Conservation (phyloP, 371 early-diverging fungal genomes). For the Funneliformis caledonium region DNA sequence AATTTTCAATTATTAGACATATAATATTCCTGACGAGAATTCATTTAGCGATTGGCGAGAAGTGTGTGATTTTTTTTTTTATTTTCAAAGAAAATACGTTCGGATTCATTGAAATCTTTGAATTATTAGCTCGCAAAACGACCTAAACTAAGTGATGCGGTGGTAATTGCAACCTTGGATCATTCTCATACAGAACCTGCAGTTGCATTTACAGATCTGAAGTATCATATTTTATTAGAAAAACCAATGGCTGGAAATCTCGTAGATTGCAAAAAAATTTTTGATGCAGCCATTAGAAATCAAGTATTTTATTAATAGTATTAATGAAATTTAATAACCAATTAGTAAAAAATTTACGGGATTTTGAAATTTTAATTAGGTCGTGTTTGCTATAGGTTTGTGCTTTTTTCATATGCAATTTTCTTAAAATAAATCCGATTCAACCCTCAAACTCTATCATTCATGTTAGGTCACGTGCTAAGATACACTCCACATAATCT, state of each 20-base stretch:
- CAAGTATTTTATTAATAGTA: conserved; percentile 29
- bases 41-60: conserved; percentile 42
- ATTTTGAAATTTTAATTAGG: conserved; percentile 3
- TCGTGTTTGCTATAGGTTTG: conserved; percentile 31
- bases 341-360: too few relatives aligned
- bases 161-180: conserved; percentile 45
- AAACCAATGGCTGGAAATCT: conserved; percentile 60
- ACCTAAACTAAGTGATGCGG: conserved; percentile 41
- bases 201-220: conserved; percentile 48
- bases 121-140: conserved; percentile 15
- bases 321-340: background rate
- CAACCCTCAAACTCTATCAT: conserved; percentile 18
- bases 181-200: conserved; percentile 43
- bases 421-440: background rate
- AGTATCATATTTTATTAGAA: conserved; percentile 61
- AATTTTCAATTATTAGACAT: background rate
- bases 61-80: background rate
- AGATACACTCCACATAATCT: conserved; percentile 58
- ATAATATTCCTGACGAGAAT: conserved; percentile 37
- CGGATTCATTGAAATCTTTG: background rate
- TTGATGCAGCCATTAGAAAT: conserved; percentile 46
- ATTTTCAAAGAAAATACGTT: background rate
- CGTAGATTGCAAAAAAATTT: conserved; percentile 53
- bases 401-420: background rate
- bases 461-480: conserved; percentile 55